Percentiles rank a stretch among this genome's conserved stretches.
Evolutionary conservation across 495 filamentous ascomycete genomes (phyloP).

Genomic region (Aspergillus olivimuriae): DNA sequence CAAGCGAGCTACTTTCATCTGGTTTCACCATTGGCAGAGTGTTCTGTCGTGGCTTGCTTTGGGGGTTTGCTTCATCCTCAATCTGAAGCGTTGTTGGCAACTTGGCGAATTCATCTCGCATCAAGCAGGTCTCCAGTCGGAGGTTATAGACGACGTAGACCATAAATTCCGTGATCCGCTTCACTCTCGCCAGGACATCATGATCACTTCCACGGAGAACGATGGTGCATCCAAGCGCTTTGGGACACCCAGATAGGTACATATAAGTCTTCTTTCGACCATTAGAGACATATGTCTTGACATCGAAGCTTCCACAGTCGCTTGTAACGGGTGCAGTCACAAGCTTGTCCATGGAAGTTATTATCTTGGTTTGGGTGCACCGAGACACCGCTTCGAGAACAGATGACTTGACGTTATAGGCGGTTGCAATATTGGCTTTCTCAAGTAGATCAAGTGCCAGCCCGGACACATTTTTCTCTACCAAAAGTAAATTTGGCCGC

Average conservation of each 20-base stretch:
- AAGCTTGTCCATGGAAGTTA: conserved; percentile 93
- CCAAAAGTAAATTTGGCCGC: conserved; percentile 76
- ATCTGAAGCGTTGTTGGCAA: conserved; percentile 60
- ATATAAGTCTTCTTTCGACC: conserved; percentile 89
- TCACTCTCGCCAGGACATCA: conserved; percentile 66
- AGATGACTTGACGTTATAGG: conserved; percentile 91
- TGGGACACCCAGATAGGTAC: conserved; percentile 87
- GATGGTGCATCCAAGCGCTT: conserved; percentile 92
- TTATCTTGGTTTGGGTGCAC: conserved; percentile 83
- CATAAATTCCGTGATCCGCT: conserved; percentile 97
- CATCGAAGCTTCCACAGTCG: conserved; percentile 77
- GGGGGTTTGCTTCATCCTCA: conserved; percentile 14
- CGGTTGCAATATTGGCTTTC: conserved; percentile 82
- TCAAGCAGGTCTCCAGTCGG: conserved; percentile 89
- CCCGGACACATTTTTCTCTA: conserved; percentile 85
- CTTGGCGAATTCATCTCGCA: conserved; percentile 91
- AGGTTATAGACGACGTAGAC: conserved; percentile 97
- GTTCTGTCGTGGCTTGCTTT: not conserved
- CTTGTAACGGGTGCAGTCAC: conserved; percentile 75
- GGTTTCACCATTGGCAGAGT: too few species aligned
- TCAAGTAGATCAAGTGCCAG: conserved; percentile 82
- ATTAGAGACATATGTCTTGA: conserved; percentile 86
- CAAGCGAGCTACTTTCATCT: too few species aligned
- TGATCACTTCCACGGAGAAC: conserved; percentile 79
- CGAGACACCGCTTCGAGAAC: conserved; percentile 92